Evolutionary conservation across 306 rosid genomes (phyloP).

Genomic region (Lablab purpureus): DNA sequence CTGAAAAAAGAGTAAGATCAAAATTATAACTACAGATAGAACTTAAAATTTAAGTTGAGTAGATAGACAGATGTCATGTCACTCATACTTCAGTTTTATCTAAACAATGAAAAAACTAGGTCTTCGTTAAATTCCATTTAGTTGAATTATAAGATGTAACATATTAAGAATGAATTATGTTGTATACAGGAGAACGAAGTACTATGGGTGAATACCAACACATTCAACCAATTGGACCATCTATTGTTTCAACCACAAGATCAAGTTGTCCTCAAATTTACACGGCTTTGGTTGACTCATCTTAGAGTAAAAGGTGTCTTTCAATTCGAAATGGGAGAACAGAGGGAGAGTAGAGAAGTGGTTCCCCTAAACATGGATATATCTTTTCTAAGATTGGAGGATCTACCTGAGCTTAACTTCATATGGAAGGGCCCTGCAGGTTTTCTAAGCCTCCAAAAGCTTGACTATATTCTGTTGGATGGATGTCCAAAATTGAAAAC

Average conservation of each 20-base stretch:
- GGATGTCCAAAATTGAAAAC: not conserved
- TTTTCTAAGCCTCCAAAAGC: not conserved
- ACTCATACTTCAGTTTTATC: no score
- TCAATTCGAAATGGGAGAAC: not conserved
- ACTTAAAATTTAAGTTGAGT: no score
- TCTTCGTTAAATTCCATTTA: not conserved
- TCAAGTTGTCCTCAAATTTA: not conserved
- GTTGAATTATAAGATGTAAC: not conserved
- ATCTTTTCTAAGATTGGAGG: fast-evolving
- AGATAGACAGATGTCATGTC: no score
- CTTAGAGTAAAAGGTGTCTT: not conserved
- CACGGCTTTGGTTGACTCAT: fast-evolving
- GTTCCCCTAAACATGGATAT: not conserved
- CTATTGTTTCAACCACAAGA: no score
- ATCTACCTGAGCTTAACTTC: not conserved
- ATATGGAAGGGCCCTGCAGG: not conserved
- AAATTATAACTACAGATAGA: no score
- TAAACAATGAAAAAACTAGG: not conserved
- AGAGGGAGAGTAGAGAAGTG: not conserved
- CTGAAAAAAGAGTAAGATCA: no score
- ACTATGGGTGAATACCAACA: no score
- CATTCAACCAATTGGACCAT: no score
- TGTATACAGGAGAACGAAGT: not conserved
- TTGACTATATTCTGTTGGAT: fast-evolving
- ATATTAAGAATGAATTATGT: not conserved